These are phyloP conservation scores for Acer negundo DNA, from an alignment of 345 rosid genomes.

Conservation along the genomic window DNA sequence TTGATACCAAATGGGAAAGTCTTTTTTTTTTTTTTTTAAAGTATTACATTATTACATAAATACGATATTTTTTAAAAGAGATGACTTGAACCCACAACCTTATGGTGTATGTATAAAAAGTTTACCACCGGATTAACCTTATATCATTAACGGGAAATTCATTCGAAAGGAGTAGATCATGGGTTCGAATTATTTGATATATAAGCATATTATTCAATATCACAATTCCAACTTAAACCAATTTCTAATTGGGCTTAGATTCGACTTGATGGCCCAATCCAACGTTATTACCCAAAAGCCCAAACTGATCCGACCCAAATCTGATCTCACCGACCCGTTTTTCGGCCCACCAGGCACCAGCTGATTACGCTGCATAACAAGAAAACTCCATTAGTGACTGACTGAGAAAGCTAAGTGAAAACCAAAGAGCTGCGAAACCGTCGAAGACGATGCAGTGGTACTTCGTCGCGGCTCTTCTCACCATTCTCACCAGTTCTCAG, in stretches of 20 bases:
- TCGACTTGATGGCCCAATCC: background rate
- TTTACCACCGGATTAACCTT: too few relatives aligned
- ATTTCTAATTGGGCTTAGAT: background rate
- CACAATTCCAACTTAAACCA: background rate
- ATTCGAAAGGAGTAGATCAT: too few relatives aligned
- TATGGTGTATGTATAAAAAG: rapidly evolving
- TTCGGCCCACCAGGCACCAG: background rate
- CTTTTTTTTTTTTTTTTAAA: too few relatives aligned
- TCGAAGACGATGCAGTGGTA: conserved; percentile 48
- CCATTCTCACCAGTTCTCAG: conserved; percentile 57
- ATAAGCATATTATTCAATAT: background rate
- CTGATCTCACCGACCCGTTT: background rate
- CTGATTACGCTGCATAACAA: background rate
- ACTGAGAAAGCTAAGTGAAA: background rate
- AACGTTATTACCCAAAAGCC: background rate
- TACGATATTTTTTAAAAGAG: too few relatives aligned
- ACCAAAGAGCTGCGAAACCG: background rate
- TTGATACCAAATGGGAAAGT: too few relatives aligned
- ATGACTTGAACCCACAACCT: too few relatives aligned
- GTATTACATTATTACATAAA: too few relatives aligned
- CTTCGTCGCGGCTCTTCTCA: conserved; percentile 51
- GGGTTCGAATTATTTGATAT: background rate
- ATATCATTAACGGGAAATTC: too few relatives aligned
- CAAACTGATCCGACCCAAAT: background rate
- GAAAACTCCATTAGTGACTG: background rate